A percentile compares a stretch with the other conserved stretches of the same genome.
Evolutionary conservation across 805 yeast species (phyloP).

Genomic region (Lipomyces spencermartinsiae): DNA sequence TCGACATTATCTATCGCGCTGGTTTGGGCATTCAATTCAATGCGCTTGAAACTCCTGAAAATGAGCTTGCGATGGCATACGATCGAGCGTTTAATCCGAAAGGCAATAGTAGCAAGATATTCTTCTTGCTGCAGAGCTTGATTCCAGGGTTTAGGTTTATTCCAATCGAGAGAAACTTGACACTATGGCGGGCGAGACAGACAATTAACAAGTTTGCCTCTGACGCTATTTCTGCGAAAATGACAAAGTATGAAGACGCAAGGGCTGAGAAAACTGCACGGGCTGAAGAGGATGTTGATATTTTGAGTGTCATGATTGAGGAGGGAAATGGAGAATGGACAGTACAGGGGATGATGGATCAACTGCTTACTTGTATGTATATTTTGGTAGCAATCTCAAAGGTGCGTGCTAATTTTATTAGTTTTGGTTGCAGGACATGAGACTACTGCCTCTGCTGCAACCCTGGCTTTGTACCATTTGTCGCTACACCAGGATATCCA

Average conservation of each 20-base stretch:
- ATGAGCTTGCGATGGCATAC: slow-evolving; percentile 30
- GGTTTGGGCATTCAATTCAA: slow-evolving; percentile 28
- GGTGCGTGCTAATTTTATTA: slow-evolving; percentile 6
- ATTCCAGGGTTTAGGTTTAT: slow-evolving; percentile 21
- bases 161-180: slow-evolving; percentile 21
- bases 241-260: slow-evolving; percentile 9
- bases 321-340: slow-evolving; percentile 27
- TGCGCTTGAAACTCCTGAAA: slow-evolving; percentile 31
- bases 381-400: neutral
- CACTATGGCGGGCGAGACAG: slow-evolving; percentile 13
- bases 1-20: slow-evolving; percentile 33
- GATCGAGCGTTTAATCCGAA: slow-evolving; percentile 12
- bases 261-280: neutral
- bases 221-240: slow-evolving; percentile 26
- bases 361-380: slow-evolving; percentile 26
- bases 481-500: slow-evolving; percentile 27
- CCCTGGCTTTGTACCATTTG: slow-evolving; percentile 20
- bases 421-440: slow-evolving; percentile 36
- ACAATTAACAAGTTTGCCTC: slow-evolving; percentile 24
- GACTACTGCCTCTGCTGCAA: slow-evolving; percentile 30
- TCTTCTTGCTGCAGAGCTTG: slow-evolving; percentile 18
- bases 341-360: slow-evolving; percentile 27
- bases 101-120: slow-evolving; percentile 1
- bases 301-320: slow-evolving; percentile 30
- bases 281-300: slow-evolving; percentile 15